Base-by-base conservation (phyloP, 768 basidiomycete genomes). In the Pisolithus tinctorius region DNA sequence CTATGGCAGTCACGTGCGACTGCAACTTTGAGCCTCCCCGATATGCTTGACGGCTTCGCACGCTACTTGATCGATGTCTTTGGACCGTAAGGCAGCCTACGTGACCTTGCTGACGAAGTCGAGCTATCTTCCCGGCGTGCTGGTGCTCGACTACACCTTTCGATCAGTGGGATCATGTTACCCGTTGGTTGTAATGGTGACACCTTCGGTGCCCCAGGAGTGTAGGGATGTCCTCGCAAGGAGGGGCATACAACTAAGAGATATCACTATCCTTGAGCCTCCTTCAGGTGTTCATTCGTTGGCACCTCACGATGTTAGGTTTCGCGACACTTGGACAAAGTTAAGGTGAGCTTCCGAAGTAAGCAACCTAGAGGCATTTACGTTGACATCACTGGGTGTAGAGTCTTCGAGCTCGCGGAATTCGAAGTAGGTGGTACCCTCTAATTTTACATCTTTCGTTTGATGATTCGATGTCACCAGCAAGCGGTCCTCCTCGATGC, bases 401-500 rank as follows among this genome's bases (percentile, higher is more conserved):
- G 72, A 62, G 82, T 69, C 0, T 92, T 89, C 59, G 84, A 81
- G 55, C 67, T 90, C 51, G 68, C 63, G 4, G 80, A 84, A 63
- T 92, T 80, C 64, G 81, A 86, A 44, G 88, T 84, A 67, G 53
- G 56, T 26, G 14, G 71, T 53, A 43, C 17, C 40, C n/a, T 6
- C 8, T 45, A 16, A 16, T 16, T 3, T 30, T 30, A 14, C n/a
- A 34, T 47, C 17, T 5, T 48, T 14, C 1, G 30, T 45, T 3
- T 17, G 13, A 46, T 25, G 42, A 51, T 53, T 27, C 54, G 49
- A 39, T 41, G 42, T 14, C 30, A 10, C 48, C 49, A 91, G 88
- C 79, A 86, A 25, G 64, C 94, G 49, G 84, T 93, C 49, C 75
- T 94, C 36, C 69, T 94, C 46, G 93, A 95, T 64, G 81, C 84